Percentiles rank a stretch among this genome's conserved stretches.
These are phyloP conservation scores for Candida sithepensis DNA, from an alignment of 805 yeast species.

Conservation along the genomic window DNA sequence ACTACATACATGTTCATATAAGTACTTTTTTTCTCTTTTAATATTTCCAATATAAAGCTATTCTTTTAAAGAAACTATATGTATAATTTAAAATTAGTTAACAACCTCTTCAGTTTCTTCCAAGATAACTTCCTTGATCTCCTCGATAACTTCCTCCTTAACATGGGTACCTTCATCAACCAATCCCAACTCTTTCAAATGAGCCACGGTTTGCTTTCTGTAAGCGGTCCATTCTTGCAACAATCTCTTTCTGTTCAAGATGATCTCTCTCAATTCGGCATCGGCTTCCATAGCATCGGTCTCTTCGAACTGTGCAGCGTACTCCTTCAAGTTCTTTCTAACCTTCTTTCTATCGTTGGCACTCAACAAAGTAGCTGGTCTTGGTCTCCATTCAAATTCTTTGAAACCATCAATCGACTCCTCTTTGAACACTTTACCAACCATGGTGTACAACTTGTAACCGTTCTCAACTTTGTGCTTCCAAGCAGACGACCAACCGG, in stretches of 20 bases:
- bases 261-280: slow-evolving; percentile 85
- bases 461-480: slow-evolving; percentile 86
- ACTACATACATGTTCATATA: no score
- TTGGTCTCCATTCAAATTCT: slow-evolving; percentile 95
- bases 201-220: slow-evolving; percentile 52
- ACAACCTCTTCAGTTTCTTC: slow-evolving; percentile 71
- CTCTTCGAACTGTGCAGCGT: slow-evolving; percentile 91
- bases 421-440: slow-evolving; percentile 73
- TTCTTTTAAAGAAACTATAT: background rate
- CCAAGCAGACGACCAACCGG: slow-evolving; percentile 86
- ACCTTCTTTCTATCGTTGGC: slow-evolving; percentile 85
- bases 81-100: background rate
- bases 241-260: slow-evolving; percentile 74
- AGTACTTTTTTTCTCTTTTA: no score
- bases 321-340: slow-evolving; percentile 82
- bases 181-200: slow-evolving; percentile 44
- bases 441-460: slow-evolving; percentile 79
- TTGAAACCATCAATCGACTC: slow-evolving; percentile 80
- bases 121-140: slow-evolving; percentile 69
- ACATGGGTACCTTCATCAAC: slow-evolving; percentile 48
- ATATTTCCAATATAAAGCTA: background rate
- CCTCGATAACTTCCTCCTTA: slow-evolving; percentile 60
- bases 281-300: slow-evolving; percentile 94
- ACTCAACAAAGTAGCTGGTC: slow-evolving; percentile 77
- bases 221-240: slow-evolving; percentile 84